Evolutionary conservation across 768 basidiomycete genomes (phyloP).

Genomic region (Leccinum arenicola): DNA sequence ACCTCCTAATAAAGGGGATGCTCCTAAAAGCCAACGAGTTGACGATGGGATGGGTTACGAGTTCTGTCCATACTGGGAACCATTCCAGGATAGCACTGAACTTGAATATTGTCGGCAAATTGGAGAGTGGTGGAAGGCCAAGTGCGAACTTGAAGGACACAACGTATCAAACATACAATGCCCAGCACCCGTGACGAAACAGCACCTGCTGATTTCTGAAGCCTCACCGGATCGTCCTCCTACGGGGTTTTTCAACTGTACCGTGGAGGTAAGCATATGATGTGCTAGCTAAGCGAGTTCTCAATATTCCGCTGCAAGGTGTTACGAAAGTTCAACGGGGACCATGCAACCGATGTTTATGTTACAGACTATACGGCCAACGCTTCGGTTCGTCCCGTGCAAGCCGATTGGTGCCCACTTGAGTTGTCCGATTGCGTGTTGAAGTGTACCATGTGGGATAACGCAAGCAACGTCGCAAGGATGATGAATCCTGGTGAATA

Average conservation of each 20-base stretch:
- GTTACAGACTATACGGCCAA: constrained; percentile 67
- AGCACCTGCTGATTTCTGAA: constrained; percentile 51
- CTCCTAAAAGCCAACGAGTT: constrained; percentile 33
- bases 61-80: constrained; percentile 46
- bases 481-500: constrained; percentile 48
- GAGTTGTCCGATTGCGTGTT: constrained; percentile 44
- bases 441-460: constrained; percentile 61
- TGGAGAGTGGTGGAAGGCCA: constrained; percentile 50
- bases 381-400: constrained; percentile 28
- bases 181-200: constrained; percentile 18
- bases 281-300: background rate
- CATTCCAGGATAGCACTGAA: constrained; percentile 34
- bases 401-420: constrained; percentile 46
- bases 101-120: constrained; percentile 43
- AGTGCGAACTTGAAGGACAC: constrained; percentile 20
- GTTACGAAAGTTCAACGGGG: constrained; percentile 39
- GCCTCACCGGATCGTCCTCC: constrained; percentile 43
- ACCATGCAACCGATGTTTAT: constrained; percentile 45
- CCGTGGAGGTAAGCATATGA: constrained; percentile 49
- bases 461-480: constrained; percentile 39
- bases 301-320: constrained; percentile 37
- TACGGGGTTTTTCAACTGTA: constrained; percentile 58
- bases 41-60: constrained; percentile 36
- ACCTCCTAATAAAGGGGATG: constrained; percentile 36
- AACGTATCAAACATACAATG: constrained; percentile 17